Evolutionary conservation across 495 filamentous ascomycete genomes (phyloP), one percentile per base, ranked within the genome.

Genomic region (Paragyromitra xinjiangensis): DNA sequence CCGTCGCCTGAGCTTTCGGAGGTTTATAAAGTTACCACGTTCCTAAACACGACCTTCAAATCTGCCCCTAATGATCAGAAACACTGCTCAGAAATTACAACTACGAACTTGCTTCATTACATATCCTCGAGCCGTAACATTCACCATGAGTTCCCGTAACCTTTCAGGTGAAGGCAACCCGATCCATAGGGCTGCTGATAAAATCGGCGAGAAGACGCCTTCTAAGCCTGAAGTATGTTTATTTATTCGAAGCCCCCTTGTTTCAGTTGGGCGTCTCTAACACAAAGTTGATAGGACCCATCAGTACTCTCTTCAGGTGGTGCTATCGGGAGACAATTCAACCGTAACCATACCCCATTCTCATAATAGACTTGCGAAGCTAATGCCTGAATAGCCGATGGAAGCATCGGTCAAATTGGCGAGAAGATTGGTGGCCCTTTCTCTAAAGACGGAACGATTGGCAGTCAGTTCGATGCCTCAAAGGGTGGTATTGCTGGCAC

Each of bases 351-450:
- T 14, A 42, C 37, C 22, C 12, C 24, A 59, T 4, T 44, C 37
- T 37, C 11, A 8, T 56, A 6, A 14, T 14, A 37, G 51, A 3
- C 5, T 29, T 45, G n/a, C 12, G 8, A 55, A 37, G 19, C 48
- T 70, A 64, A 79, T 42, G 37, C 1, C 5, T 16, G 22, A 0
- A 63, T 19, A 81, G 80, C 85, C 12, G 84, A 89, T 14, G 88
- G 89, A 29, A 82, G 83, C 0, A 83, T 90, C 44, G 87, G 88
- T 16, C 84, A 86, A 40, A 84, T 84, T 6, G 87, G 85, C 6
- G 83, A 90, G 64, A 85, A 81, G 45, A 71, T 90, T 7, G 88
- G 88, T n/a, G 89, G 88, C 0, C 87, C 87, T 0, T 83, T 89
- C 56, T 85, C 77, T 45, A 85, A 85, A 66, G 84, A 85, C 11